These are phyloP conservation scores for Aspergillus baeticus DNA, from an alignment of 495 filamentous ascomycete genomes.

Conservation along the genomic window DNA sequence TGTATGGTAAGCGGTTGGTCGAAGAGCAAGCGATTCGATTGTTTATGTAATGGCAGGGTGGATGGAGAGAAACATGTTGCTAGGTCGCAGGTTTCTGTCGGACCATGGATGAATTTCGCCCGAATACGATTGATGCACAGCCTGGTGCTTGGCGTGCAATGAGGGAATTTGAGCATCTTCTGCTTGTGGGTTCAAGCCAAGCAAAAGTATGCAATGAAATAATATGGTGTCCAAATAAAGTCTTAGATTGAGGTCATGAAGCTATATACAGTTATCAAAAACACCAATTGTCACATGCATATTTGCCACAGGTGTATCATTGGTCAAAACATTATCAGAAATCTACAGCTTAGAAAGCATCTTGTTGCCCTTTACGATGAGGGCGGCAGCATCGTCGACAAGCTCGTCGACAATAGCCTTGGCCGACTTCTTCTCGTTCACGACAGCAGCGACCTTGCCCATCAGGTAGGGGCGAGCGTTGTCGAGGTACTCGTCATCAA, in stretches of 20 bases:
- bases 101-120: too few species aligned
- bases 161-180: too few species aligned
- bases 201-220: too few species aligned
- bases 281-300: background rate
- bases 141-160: too few species aligned
- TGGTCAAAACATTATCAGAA: background rate
- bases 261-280: background rate
- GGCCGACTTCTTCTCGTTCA: constrained; percentile 88
- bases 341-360: constrained; percentile 67
- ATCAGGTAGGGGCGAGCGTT: constrained; percentile 90
- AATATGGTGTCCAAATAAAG: background rate
- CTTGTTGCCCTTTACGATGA: constrained; percentile 63
- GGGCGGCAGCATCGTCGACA: constrained; percentile 73
- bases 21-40: too few species aligned
- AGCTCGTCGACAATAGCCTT: constrained; percentile 96
- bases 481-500: constrained; percentile 80
- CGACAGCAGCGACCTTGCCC: constrained; percentile 93
- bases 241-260: background rate
- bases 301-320: background rate
- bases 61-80: too few species aligned
- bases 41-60: too few species aligned
- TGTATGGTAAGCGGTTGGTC: too few species aligned
- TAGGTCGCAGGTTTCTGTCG: too few species aligned
- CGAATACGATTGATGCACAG: too few species aligned
- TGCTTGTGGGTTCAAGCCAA: too few species aligned